Evolutionary conservation across 345 rosid genomes (phyloP).

Genomic region (Eucalyptus coolabah): DNA sequence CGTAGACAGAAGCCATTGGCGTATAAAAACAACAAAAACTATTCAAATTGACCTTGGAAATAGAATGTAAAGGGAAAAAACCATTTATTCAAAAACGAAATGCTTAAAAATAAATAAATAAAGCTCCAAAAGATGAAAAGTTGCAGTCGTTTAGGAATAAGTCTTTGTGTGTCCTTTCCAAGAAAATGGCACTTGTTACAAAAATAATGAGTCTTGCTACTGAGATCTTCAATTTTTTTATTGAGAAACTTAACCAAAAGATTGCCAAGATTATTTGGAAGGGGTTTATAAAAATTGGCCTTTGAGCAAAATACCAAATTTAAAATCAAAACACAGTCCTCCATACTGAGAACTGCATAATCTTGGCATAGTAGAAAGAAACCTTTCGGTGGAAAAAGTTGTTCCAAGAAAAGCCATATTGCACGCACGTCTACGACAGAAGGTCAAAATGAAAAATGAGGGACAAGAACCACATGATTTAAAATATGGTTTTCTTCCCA

Average conservation of each 20-base stretch:
- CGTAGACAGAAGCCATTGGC: background rate
- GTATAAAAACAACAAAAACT: background rate
- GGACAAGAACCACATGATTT: background rate
- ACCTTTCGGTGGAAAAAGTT: background rate
- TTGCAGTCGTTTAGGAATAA: background rate
- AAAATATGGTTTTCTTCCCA: background rate
- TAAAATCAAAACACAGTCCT: background rate
- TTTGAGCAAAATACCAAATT: background rate
- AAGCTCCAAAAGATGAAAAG: background rate
- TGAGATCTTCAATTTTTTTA: background rate
- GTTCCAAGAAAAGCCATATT: background rate
- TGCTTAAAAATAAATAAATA: no score
- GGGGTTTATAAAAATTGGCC: background rate
- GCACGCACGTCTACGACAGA: background rate
- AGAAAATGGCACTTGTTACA: background rate
- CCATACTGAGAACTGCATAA: background rate
- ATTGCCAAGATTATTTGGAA: background rate
- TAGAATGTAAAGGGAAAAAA: background rate
- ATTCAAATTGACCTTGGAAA: background rate
- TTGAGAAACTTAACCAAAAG: background rate
- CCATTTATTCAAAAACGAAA: background rate
- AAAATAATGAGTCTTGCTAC: background rate
- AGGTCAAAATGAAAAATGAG: background rate
- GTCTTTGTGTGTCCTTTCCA: background rate
- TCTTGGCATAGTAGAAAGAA: background rate